phyloP scores from a whole-genome alignment of 1,284 basidiomycete species.

The Ustilago sp. region DNA sequence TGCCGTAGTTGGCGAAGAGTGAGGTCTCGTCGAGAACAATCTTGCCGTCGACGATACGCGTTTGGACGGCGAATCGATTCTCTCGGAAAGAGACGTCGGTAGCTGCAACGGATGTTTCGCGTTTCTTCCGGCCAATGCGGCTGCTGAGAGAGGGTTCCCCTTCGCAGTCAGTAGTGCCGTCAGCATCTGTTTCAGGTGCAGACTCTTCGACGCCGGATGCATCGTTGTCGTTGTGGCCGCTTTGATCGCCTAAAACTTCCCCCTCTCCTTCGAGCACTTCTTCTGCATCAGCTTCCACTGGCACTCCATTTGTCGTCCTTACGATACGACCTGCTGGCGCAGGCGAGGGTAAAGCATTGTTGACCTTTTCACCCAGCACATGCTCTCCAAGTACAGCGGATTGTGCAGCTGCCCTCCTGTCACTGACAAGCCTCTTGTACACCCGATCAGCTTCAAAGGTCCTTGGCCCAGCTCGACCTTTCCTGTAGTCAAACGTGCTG shows the following conservation, averaged over 20 bases:
- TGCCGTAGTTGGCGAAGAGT: slow-evolving; percentile 65
- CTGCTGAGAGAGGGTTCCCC: slow-evolving; percentile 14
- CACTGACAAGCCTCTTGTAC: slow-evolving; percentile 49
- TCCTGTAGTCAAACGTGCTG: slow-evolving; percentile 47
- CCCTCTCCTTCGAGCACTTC: slow-evolving; percentile 33
- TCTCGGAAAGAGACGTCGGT: slow-evolving; percentile 59
- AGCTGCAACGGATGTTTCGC: slow-evolving; percentile 36
- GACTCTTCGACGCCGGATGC: slow-evolving; percentile 25
- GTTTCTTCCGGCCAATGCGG: slow-evolving; percentile 20
- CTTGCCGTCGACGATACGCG: slow-evolving; percentile 69
- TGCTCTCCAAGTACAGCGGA: slow-evolving; percentile 40
- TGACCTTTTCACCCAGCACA: slow-evolving; percentile 36
- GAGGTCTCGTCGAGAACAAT: slow-evolving; percentile 70
- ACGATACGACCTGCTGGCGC: slow-evolving; percentile 30
- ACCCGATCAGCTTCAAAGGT: slow-evolving; percentile 64
- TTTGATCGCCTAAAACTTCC: slow-evolving; percentile 29
- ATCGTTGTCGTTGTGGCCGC: slow-evolving; percentile 23
- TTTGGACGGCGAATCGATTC: slow-evolving; percentile 67
- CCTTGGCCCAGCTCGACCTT: slow-evolving; percentile 60
- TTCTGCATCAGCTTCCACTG: slow-evolving; percentile 30
- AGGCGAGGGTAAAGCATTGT: slow-evolving; percentile 33
- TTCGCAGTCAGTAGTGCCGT: slow-evolving; percentile 35
- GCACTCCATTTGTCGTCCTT: slow-evolving; percentile 22
- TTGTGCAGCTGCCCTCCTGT: slow-evolving; percentile 41
- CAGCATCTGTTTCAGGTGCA: slow-evolving; percentile 42